These are phyloP conservation scores for Trichophyton mentagrophytes DNA, from an alignment of 2,329 filamentous ascomycete species.

Conservation along the genomic window DNA sequence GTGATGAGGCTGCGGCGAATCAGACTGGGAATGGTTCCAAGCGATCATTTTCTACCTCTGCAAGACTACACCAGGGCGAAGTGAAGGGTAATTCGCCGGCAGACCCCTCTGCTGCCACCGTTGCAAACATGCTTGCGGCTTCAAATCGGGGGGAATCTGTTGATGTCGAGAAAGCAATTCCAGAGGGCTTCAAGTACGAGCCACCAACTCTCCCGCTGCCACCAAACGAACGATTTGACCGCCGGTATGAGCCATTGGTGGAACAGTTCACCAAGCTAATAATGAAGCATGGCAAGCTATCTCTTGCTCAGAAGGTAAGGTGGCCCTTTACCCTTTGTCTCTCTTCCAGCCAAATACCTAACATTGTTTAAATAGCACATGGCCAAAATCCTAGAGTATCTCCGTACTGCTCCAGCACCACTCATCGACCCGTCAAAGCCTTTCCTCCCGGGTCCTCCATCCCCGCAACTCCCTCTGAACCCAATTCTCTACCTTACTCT, in stretches of 20 bases:
- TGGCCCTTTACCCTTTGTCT: conserved; percentile 5
- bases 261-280: conserved; percentile 79
- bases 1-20: conserved; percentile 32
- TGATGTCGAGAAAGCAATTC: conserved; percentile 23
- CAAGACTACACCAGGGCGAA: conserved; percentile 28
- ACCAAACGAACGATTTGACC: conserved; percentile 52
- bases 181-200: conserved; percentile 60
- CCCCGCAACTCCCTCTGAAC: conserved; percentile 71
- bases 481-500: conserved; percentile 80
- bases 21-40: conserved; percentile 17
- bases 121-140: conserved; percentile 26
- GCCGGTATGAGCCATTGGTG: conserved; percentile 75
- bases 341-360: conserved; percentile 6
- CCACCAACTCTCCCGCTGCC: conserved; percentile 56
- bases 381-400: conserved; percentile 63
- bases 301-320: conserved; percentile 69
- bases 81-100: conserved; percentile 21
- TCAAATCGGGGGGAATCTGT: conserved; percentile 15
- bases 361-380: conserved; percentile 54
- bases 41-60: conserved; percentile 46
- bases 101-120: conserved; percentile 14
- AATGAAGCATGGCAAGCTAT: conserved; percentile 85
- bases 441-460: conserved; percentile 56
- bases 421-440: conserved; percentile 53
- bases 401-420: conserved; percentile 74